Percentiles rank a stretch among this genome's conserved stretches.
Evolutionary conservation across 805 yeast species (phyloP).

Genomic region (Phaffomyces thermotolerans): DNA sequence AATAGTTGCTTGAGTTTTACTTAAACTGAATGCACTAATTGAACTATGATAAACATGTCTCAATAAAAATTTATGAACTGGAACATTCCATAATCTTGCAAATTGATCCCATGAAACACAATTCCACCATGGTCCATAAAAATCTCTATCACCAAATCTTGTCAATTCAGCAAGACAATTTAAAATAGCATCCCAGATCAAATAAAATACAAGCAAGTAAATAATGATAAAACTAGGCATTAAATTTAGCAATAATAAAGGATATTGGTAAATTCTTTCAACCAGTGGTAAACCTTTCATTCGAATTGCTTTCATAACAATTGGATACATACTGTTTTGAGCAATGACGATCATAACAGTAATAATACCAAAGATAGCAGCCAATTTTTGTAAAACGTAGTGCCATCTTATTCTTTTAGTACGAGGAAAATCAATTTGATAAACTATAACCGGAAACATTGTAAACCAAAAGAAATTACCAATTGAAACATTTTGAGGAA

Average conservation of each 20-base stretch:
- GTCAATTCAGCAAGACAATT: slow-evolving; percentile 88
- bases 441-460: slow-evolving; percentile 85
- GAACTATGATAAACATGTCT: slow-evolving; percentile 94
- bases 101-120: slow-evolving; percentile 90
- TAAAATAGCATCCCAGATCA: slow-evolving; percentile 93
- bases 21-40: slow-evolving; percentile 64
- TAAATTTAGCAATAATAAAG: slow-evolving; percentile 59
- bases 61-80: slow-evolving; percentile 82
- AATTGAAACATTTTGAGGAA: slow-evolving; percentile 68
- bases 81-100: slow-evolving; percentile 89
- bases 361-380: slow-evolving; percentile 84
- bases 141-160: slow-evolving; percentile 80
- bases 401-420: slow-evolving; percentile 60
- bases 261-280: slow-evolving; percentile 41
- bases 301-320: slow-evolving; percentile 52
- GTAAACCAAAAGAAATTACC: slow-evolving; percentile 67
- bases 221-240: slow-evolving; percentile 73
- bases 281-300: slow-evolving; percentile 42
- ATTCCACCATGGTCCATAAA: slow-evolving; percentile 98
- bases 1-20: slow-evolving; percentile 62
- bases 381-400: slow-evolving; percentile 59
- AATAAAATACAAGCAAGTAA: slow-evolving; percentile 72
- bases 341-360: slow-evolving; percentile 75
- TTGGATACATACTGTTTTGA: slow-evolving; percentile 68
- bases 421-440: slow-evolving; percentile 77